Percentiles rank a stretch among this genome's conserved stretches.
Conservation (phyloP, 1,139 yeast species). For the Pichia sp. region DNA sequence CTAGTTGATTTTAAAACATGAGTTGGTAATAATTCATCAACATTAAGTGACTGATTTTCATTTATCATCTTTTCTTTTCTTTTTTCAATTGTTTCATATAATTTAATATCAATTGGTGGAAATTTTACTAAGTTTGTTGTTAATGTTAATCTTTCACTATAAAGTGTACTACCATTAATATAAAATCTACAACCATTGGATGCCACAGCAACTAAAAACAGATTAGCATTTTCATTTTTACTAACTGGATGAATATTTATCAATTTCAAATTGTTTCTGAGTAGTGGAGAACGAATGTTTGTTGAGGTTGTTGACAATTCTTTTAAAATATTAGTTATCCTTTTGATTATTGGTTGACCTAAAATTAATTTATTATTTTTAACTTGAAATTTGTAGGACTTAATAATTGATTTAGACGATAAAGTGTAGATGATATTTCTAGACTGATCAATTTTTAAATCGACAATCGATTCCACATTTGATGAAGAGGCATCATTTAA, state of each 20-base stretch:
- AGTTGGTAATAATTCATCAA: conserved; percentile 11
- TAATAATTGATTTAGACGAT: conserved; percentile 74
- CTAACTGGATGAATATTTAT: conserved; percentile 59
- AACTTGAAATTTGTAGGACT: conserved; percentile 53
- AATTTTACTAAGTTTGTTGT: conserved; percentile 56
- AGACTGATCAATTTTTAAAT: conserved; percentile 67
- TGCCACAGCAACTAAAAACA: conserved; percentile 81
- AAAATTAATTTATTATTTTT: conserved; percentile 22
- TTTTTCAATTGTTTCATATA: conserved; percentile 44
- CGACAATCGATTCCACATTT: conserved; percentile 52
- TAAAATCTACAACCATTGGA: conserved; percentile 77
- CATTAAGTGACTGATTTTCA: conserved; percentile 32
- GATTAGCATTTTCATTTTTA: conserved; percentile 57
- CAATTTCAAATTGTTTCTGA: conserved; percentile 39
- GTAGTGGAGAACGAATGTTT: conserved; percentile 29
- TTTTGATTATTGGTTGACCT: conserved; percentile 36
- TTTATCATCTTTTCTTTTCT: conserved; percentile 32
- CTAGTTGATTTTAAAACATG: conserved; percentile 2
- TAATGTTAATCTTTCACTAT: conserved; percentile 32
- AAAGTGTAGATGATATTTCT: conserved; percentile 75
- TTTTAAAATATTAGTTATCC: conserved; percentile 46
- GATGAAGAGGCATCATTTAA: conserved; percentile 18
- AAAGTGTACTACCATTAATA: conserved; percentile 44
- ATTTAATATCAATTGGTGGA: conserved; percentile 65
- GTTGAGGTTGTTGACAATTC: conserved; percentile 48